phyloP scores from a whole-genome alignment of 306 rosid genomes.

The Rosa lucieae region DNA sequence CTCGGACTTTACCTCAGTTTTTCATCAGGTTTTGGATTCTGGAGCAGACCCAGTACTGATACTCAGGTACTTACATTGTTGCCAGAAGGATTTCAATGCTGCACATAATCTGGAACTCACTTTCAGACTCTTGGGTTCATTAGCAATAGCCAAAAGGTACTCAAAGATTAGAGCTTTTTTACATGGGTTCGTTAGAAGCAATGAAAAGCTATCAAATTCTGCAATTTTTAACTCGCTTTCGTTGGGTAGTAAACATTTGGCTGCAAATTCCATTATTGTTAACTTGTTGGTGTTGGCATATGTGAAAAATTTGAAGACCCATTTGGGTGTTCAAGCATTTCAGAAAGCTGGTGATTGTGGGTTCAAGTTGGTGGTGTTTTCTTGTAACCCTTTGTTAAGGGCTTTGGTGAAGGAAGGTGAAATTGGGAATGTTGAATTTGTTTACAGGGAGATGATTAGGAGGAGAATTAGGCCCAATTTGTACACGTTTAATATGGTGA shows the following conservation, averaged over 20 bases:
- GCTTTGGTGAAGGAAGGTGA: slow-evolving; percentile 55
- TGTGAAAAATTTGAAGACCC: slow-evolving; percentile 43
- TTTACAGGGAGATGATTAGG: slow-evolving; percentile 61
- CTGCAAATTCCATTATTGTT: slow-evolving; percentile 43
- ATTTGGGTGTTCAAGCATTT: slow-evolving; percentile 53
- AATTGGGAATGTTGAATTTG: slow-evolving; percentile 47
- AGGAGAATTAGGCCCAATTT: slow-evolving; percentile 55
- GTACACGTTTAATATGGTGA: slow-evolving; percentile 39
- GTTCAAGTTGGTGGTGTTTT: slow-evolving; percentile 43
- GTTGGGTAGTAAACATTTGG: slow-evolving; percentile 22
- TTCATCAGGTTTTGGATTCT: slow-evolving; percentile 48
- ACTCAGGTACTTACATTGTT: slow-evolving; percentile 69
- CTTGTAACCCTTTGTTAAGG: slow-evolving; percentile 68
- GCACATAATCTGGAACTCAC: slow-evolving; percentile 48
- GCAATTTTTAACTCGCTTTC: slow-evolving; percentile 53
- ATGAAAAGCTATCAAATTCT: slow-evolving; percentile 42
- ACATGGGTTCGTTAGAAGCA: slow-evolving; percentile 50
- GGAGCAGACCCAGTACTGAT: slow-evolving; percentile 56
- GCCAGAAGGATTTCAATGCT: slow-evolving; percentile 48
- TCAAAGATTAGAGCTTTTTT: slow-evolving; percentile 58
- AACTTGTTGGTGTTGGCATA: slow-evolving; percentile 67
- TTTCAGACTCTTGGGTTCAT: slow-evolving; percentile 43
- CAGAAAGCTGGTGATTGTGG: slow-evolving; percentile 62
- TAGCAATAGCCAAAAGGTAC: slow-evolving; percentile 47
- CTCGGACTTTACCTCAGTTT: slow-evolving; percentile 38